phyloP scores from a whole-genome alignment of 345 rosid genomes.

The Hibiscus syriacus region DNA sequence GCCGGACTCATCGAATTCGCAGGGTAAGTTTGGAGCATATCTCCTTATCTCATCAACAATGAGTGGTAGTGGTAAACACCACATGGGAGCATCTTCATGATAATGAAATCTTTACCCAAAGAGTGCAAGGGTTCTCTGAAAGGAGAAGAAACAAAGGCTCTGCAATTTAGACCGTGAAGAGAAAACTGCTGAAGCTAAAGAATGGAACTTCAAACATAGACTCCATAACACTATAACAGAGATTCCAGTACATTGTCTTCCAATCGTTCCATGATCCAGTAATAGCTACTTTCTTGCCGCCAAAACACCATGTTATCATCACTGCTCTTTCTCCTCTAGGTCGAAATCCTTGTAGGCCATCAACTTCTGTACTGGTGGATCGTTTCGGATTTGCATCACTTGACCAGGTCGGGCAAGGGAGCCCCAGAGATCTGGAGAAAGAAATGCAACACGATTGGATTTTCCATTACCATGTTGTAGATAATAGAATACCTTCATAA shows the following conservation, averaged over 20 bases:
- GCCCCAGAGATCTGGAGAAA: constrained; percentile 20
- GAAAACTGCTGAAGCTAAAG: not conserved
- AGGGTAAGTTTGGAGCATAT: constrained; percentile 43
- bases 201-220: not conserved
- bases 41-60: constrained; percentile 37
- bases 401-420: constrained; percentile 19
- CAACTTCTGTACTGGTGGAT: too few relatives aligned
- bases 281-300: constrained; percentile 49
- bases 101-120: constrained; percentile 39
- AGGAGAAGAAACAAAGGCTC: not conserved
- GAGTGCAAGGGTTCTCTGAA: constrained; percentile 42
- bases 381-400: constrained; percentile 14
- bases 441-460: constrained; percentile 9
- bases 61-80: constrained; percentile 53
- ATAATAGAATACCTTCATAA: not conserved
- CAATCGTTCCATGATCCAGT: constrained; percentile 72
- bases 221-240: not conserved
- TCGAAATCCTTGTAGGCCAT: constrained; percentile 15
- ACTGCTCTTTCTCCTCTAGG: too few relatives aligned
- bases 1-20: constrained; percentile 33
- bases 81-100: constrained; percentile 44
- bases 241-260: constrained; percentile 28
- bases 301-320: constrained; percentile 53
- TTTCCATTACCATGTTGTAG: not conserved
- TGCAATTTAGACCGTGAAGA: not conserved